A percentile compares a stretch with the other conserved stretches of the same genome.
phyloP scores from a whole-genome alignment of 192 early-diverging fungal genomes.

The Phlyctochytrium arcticum region DNA sequence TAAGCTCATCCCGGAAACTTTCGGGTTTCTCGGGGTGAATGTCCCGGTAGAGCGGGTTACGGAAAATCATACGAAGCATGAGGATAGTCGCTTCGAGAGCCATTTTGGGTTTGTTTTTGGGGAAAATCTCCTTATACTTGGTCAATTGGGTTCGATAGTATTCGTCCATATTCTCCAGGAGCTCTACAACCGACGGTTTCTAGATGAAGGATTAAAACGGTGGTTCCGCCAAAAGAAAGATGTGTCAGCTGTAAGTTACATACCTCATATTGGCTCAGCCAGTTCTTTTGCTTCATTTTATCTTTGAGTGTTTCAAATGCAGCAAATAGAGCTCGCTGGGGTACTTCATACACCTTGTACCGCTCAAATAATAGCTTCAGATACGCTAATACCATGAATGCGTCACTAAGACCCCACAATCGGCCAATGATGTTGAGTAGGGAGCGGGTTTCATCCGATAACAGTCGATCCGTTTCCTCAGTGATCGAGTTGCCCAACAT shows the following conservation, averaged over 20 bases:
- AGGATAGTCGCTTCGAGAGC: slow-evolving; percentile 49
- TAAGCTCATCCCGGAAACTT: slow-evolving; percentile 41
- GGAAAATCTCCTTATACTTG: slow-evolving; percentile 55
- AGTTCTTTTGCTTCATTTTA: slow-evolving; percentile 35
- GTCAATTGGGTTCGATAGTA: slow-evolving; percentile 46
- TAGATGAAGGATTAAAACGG: slow-evolving; percentile 3
- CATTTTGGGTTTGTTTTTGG: slow-evolving; percentile 46
- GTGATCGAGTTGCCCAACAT: slow-evolving; percentile 28
- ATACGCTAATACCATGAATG: slow-evolving; percentile 41
- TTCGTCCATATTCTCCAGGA: slow-evolving; percentile 45
- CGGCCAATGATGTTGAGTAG: slow-evolving; percentile 32
- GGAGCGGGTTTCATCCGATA: slow-evolving; percentile 40
- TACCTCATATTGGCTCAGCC: slow-evolving; percentile 38
- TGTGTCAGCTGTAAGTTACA: neutral
- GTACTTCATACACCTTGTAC: slow-evolving; percentile 43
- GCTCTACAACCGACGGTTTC: slow-evolving; percentile 34
- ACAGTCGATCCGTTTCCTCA: slow-evolving; percentile 37
- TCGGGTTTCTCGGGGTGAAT: slow-evolving; percentile 38
- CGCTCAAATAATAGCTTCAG: slow-evolving; percentile 47
- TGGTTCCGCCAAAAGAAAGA: slow-evolving; percentile 11
- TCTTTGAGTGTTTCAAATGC: slow-evolving; percentile 42
- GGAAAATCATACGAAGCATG: slow-evolving; percentile 52
- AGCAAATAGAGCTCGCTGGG: slow-evolving; percentile 35
- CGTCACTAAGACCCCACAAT: slow-evolving; percentile 42
- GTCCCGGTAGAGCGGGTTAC: slow-evolving; percentile 40